A percentile compares a stretch with the other conserved stretches of the same genome.
Conservation (phyloP, 768 basidiomycete genomes). For the Dacryopinax primogenitus region DNA sequence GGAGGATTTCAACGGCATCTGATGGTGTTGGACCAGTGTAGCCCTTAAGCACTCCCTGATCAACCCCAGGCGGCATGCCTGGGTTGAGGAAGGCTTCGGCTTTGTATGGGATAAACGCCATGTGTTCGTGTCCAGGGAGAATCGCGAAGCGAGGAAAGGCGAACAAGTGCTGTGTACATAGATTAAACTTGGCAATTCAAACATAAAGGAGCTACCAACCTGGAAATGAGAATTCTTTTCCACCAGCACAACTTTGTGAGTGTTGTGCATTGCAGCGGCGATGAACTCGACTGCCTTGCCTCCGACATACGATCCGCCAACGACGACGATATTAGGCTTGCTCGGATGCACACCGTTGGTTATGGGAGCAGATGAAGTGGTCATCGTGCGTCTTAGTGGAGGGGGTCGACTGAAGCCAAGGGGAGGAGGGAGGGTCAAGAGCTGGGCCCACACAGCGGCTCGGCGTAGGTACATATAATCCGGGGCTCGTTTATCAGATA, state of each 20-base stretch:
- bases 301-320: conserved; percentile 48
- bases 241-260: conserved; percentile 44
- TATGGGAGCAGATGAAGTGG: neutral
- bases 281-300: conserved; percentile 22
- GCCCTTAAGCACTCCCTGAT: neutral
- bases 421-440: neutral
- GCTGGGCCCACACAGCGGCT: neutral
- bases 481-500: conserved; percentile 3
- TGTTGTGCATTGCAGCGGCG: conserved; percentile 36
- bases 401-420: neutral
- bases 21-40: neutral
- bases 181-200: neutral
- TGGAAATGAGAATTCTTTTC: conserved; percentile 36
- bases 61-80: conserved; percentile 17
- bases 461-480: conserved; percentile 1
- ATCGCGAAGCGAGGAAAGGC: conserved; percentile 46
- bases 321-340: conserved; percentile 37
- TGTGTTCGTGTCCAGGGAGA: conserved; percentile 49
- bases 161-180: conserved; percentile 34
- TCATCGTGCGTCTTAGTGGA: neutral
- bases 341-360: conserved; percentile 10
- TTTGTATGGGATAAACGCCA: conserved; percentile 49
- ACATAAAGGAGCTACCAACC: conserved; percentile 16
- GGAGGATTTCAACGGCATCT: neutral
- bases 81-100: conserved; percentile 33